Base-by-base conservation (phyloP, 2,329 filamentous ascomycete genomes). In the Penicillium sp. region DNA sequence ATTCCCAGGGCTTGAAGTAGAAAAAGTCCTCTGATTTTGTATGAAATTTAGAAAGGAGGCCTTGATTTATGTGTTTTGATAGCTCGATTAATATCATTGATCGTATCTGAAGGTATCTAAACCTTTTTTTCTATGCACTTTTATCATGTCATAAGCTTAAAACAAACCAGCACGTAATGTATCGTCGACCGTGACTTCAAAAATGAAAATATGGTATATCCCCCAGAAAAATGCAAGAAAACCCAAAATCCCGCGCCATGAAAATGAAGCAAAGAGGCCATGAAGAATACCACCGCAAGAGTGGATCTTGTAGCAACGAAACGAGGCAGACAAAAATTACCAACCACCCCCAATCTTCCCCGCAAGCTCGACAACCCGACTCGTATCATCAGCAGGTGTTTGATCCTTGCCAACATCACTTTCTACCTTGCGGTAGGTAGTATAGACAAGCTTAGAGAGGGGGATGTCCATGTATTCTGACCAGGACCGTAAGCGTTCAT, bases 261-360 rank as follows among this genome's bases (percentile, higher is more conserved):
- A 54, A 62, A 57, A 57, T 59, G 45, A 55, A 50, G 29, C 29
- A 52, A 23, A 40, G 21, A 46, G 12, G 10, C 12, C 21, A 12
- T 23, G 2, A 55, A 41, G 6, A 35, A 25, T n/a, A n/a, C 5
- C 47, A 29, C 5, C 3, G 6, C 9, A 25, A 48, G 4, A 3
- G 15, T 31, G 29, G 7, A 42, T 17, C 5, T 33, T 21, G 9
- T 4, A 41, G 35, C 9, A 49, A 37, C 12, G 1, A 49, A 29
- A 31, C 13, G 50, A 15, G 54, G 8, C 38, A 54, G 17, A 50
- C 6, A 48, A n/a, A 35, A 42, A 13, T 29, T 76, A 97, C 94
- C 94, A 99, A 25, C 94, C 94, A 53, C 94, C 94, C 53, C 93
- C 94, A 67, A 93, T 90, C 75, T 92, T 94, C 56, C 91, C 88